Base-by-base conservation (phyloP, 306 rosid species). In the Medicago ruthenica region DNA sequence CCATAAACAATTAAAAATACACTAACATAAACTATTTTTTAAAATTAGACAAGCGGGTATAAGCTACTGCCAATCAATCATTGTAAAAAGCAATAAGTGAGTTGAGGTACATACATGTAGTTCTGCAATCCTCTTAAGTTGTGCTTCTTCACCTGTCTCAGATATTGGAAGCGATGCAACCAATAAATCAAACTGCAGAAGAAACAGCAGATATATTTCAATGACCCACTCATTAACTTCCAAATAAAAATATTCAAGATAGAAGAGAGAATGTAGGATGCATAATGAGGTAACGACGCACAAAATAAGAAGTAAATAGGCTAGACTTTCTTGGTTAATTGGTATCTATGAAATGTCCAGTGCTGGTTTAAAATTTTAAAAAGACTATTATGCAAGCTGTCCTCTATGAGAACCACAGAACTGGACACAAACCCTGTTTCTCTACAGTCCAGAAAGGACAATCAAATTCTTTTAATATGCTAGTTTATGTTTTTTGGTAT, bases 101-200 rank as follows among this genome's bases (percentile, higher is more conserved):
- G 42, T 54, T 15, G 14, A 45, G 60, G 39, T 76, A 36, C 75
- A 22, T 79, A 91, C 98, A 90, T 94, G 97, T 63, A 94, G 80
- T 84, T 90, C 93, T 57, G 89, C 88, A 76, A 94, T 94, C 86
- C 86, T 83, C 81, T 88, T 88, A 44, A 94, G 83, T 70, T 94
- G 90, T 17, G 80, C 93, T 54, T 90, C 98, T 86, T 91, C 97
- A 45, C 89, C 96, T 77, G 88, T 88, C 45, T 94, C 91, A 7
- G 89, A 79, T 67, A 92, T 68, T 8, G 97, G 96, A 73, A 94
- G 93, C 1, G 91, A 96, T 3, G 93, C 88, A 76, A 91, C 98
- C 76, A 94, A 65, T 71, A 82, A 88, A 85, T 94, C 98, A 83
- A 94, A 90, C 98, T 94, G 78, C 65, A 73, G 27, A 62, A 71